Evolutionary conservation across 306 rosid species (phyloP).

Genomic region (Begonia loranthoides): DNA sequence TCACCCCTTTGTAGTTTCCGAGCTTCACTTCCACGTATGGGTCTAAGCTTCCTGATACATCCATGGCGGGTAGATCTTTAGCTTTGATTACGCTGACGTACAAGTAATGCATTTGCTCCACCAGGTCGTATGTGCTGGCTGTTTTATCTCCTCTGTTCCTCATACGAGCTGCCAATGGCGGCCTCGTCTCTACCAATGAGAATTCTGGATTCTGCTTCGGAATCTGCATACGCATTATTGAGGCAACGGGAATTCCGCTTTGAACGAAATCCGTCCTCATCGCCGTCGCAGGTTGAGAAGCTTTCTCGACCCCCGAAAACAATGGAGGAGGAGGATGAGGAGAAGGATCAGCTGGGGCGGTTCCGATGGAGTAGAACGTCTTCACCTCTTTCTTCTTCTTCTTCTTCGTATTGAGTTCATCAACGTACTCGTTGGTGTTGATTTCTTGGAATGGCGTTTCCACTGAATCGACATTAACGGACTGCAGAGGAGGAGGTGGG

Average conservation of each 20-base stretch:
- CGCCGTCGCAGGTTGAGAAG: conserved; percentile 6
- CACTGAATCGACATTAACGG: neutral
- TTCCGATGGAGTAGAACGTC: conserved; percentile 67
- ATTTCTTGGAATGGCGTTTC: conserved; percentile 55
- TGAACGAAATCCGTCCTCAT: conserved; percentile 51
- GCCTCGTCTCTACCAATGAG: conserved; percentile 61
- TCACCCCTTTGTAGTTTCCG: conserved; percentile 76
- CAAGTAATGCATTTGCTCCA: conserved; percentile 82
- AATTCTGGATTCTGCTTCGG: conserved; percentile 66
- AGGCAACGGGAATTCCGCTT: conserved; percentile 37
- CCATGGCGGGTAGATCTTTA: conserved; percentile 82
- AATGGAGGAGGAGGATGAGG: conserved; percentile 20
- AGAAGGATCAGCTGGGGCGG: conserved; percentile 11
- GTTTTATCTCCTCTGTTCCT: conserved; percentile 47
- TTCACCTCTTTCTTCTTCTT: conserved; percentile 58
- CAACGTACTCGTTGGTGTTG: conserved; percentile 31
- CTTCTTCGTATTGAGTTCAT: conserved; percentile 14
- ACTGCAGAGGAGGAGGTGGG: conserved; percentile 9
- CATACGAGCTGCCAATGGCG: conserved; percentile 70
- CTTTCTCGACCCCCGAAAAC: neutral
- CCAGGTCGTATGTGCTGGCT: conserved; percentile 74
- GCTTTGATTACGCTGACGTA: conserved; percentile 89
- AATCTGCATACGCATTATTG: conserved; percentile 48
- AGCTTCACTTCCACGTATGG: conserved; percentile 91
- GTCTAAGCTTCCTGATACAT: conserved; percentile 74